Evolutionary conservation across 2,329 filamentous ascomycete species (phyloP), one percentile per base, ranked within the genome.

Genomic region (Neodidymelliopsis sp.): DNA sequence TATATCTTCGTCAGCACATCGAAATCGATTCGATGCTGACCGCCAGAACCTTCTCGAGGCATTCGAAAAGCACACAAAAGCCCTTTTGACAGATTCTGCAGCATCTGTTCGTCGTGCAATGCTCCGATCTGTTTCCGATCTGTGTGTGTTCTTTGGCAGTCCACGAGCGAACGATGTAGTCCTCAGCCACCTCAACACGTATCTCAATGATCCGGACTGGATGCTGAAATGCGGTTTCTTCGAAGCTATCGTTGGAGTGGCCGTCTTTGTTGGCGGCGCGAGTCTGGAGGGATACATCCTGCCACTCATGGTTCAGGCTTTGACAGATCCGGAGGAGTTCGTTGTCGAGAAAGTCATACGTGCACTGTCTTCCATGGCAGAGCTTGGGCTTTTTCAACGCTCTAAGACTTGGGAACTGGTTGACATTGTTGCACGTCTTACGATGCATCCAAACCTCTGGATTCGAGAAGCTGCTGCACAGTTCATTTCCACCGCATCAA

Each of bases 171-270:
- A 95, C 69, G 94, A 99, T 67, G 90, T 99, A n/a, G 86, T 99
- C 12, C 78, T 99, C 16, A 96, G 91, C 23, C 94, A 99, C 74
- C 79, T 99, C 20, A 97, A 97, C 67, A 99, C 94, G 0, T 99
- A 99, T 64, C 77, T 99, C 7, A 99, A 99, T 60, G 94, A 97
- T 63, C 85, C 88, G 30, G 92, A 99, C 69, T 99, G 94, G 94
- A 91, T 91, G 70, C 77, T 99, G 23, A 97, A 96, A 71, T 97
- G 91, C 63, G 91, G 93, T 2, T 97, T 97, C 69, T 97, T 99
- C 65, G 92, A 96, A 66, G 90, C 91, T 0, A 91, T 97, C 19
- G 90, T 97, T 12, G 93, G 92, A 3, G 92, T 99, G 57, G 90
- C 92, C 4, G 85, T 90, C 1, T 96, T 96, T 60, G 84, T 97